phyloP scores from a whole-genome alignment of 805 yeast species.

The Candida ortonii region DNA sequence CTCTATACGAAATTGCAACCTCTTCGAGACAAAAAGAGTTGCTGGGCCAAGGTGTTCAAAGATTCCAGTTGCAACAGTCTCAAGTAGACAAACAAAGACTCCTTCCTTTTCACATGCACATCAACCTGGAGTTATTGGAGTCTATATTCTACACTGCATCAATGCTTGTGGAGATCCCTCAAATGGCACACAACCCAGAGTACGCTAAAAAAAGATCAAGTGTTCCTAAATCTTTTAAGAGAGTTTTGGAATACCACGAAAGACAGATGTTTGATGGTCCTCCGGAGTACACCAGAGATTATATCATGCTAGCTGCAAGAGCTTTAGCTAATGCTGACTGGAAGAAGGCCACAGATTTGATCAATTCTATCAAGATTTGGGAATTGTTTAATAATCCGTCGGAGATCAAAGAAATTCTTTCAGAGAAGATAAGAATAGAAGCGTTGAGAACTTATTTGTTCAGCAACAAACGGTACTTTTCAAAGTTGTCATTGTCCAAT shows the following conservation, averaged over 20 bases:
- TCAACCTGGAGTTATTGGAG: slow-evolving; percentile 91
- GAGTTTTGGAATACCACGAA: slow-evolving; percentile 88
- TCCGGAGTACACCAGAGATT: slow-evolving; percentile 94
- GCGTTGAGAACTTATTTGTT: slow-evolving; percentile 91
- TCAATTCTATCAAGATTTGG: slow-evolving; percentile 84
- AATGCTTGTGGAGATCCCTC: slow-evolving; percentile 87
- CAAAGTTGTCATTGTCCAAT: slow-evolving; percentile 66
- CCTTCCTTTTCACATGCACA: slow-evolving; percentile 97
- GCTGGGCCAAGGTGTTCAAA: slow-evolving; percentile 84
- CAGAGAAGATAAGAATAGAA: slow-evolving; percentile 77
- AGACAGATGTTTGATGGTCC: slow-evolving; percentile 96
- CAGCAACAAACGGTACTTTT: slow-evolving; percentile 73
- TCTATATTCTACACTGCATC: slow-evolving; percentile 90
- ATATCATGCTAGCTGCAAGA: slow-evolving; percentile 87
- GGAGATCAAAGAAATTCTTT: slow-evolving; percentile 65
- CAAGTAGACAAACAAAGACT: slow-evolving; percentile 72
- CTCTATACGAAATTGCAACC: slow-evolving; percentile 82
- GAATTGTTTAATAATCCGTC: slow-evolving; percentile 69
- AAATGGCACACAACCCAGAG: slow-evolving; percentile 70
- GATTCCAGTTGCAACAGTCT: slow-evolving; percentile 49
- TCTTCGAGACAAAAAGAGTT: slow-evolving; percentile 86
- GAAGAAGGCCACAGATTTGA: slow-evolving; percentile 69
- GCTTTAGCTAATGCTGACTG: slow-evolving; percentile 88
- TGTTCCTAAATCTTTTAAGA: slow-evolving; percentile 79
- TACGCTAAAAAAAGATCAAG: slow-evolving; percentile 53